These are phyloP conservation scores for Cucurbita pepo DNA, from an alignment of 306 rosid genomes.

Conservation along the genomic window DNA sequence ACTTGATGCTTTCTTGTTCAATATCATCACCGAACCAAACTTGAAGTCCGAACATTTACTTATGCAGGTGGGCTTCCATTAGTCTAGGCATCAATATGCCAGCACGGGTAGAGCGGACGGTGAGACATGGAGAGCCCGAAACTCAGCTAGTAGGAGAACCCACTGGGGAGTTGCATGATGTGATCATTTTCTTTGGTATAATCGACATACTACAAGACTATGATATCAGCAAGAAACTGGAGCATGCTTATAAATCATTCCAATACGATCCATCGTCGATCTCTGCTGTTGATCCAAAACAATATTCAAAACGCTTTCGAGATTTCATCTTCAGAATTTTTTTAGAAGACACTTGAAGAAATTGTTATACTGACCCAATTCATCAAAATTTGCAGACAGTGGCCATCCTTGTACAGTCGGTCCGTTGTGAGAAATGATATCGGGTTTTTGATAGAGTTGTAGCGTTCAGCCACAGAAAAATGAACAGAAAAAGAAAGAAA, in stretches of 20 bases:
- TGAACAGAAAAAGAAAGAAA: neutral
- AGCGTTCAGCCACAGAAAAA: constrained; percentile 13
- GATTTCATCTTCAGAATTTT: constrained; percentile 88
- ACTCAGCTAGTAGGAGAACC: constrained; percentile 72
- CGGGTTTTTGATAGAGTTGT: constrained; percentile 15
- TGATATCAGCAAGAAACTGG: constrained; percentile 87
- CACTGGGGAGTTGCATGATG: constrained; percentile 63
- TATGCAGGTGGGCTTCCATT: constrained; percentile 38
- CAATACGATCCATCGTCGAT: constrained; percentile 74
- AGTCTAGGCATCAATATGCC: constrained; percentile 75
- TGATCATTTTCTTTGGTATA: constrained; percentile 58
- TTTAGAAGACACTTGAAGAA: constrained; percentile 54
- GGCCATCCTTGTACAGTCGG: constrained; percentile 22
- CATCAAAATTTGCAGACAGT: constrained; percentile 12
- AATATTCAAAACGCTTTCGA: constrained; percentile 78
- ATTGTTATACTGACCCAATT: constrained; percentile 10
- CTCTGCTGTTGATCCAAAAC: constrained; percentile 96
- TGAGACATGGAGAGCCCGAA: constrained; percentile 32
- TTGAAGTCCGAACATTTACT: neutral
- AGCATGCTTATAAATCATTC: constrained; percentile 90
- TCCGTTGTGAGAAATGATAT: constrained; percentile 13
- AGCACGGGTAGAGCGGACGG: constrained; percentile 54
- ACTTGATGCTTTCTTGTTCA: neutral
- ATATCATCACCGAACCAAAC: neutral
- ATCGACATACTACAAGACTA: constrained; percentile 95